Evolutionary conservation across 305 asterid genomes (phyloP), one percentile per base, ranked within the genome.

Genomic region (Salvia sclarea): DNA sequence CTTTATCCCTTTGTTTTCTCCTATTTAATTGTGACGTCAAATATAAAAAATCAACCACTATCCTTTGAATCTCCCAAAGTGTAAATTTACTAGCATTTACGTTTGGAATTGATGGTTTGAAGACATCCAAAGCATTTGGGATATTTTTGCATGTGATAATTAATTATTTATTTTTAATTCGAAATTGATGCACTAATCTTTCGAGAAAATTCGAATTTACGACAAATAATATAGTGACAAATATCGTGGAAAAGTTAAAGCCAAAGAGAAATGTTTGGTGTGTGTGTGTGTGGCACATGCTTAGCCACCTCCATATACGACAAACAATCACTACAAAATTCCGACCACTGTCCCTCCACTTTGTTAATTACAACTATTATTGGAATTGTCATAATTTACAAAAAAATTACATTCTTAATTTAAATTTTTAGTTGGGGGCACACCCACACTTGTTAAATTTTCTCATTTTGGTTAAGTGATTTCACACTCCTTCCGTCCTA

Each of bases 221-320:
- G 9, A 2, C 55, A 28, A 66, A 54, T 58, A 38, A 5, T 38
- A 69, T 14, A 70, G 20, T 17, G 75, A 65, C 74, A 72, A 35
- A 61, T 63, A 18, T 54, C 10, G 55, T 25, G 55, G 69, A 11
- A 50, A 41, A 48, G 74, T 9, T 58, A 72, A 64, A 33, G 2
- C 43, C 16, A 5, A 17, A 30, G 45, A 35, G 7, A 69, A 18
- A 28, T 43, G 79, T 71, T 74, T 66, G 69, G 80, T 55, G 60
- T 20, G 57, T 8, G 64, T 61, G 82, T 79, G 91, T 67, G 84
- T 62, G 89, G 81, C 91, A 81, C 89, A 77, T 84, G 91, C 89
- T 81, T 71, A 68, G 80, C 83, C 89, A 78, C 92, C 85, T 78
- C 71, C 70, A 60, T 41, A 76, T 64, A 79, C 89, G 83, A 83